Base-by-base conservation (phyloP, 1,284 basidiomycete species). In the Gymnopus androsaceus region DNA sequence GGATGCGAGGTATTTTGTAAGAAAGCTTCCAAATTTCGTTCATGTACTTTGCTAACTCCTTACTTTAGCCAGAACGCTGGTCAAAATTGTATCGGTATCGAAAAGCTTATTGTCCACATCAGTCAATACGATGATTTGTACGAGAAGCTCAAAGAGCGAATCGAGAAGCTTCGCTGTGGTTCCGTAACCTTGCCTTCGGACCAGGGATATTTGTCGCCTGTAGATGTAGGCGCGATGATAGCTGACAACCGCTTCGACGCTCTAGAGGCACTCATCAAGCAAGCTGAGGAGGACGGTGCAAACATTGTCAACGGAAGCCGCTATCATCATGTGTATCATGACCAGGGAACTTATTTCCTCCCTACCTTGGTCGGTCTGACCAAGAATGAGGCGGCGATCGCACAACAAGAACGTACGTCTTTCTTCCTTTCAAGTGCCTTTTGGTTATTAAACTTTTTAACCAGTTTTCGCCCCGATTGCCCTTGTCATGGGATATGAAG, bases 1-100 rank as follows among this genome's bases (percentile, higher is more conserved):
- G 86, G 83, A 88, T 96, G 86, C 87, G 94, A 48, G 93, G 91
- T 40, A 82, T 92, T 54, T 96, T 91, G 92, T 94, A 70, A 71
- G 91, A 79, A n/a, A 12, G 27, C 28, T 36, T 27, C 61, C 12
- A 33, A 12, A 4, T 51, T 25, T 36, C 30, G 12, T 42, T 11
- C 30, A 15, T 44, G n/a, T n/a, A n/a, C 23, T 31, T 17, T 19
- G 48, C 30, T 56, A 28, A 31, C 36, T 12, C 40, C 51, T 31
- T 28, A 17, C 36, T 45, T 41, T 66, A 93, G 91, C 76, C 93
- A 95, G 78, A 94, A 93, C 59, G 82, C 83, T 40, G 96, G 96
- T 15, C 96, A 98, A 73, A 98, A 98, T 69, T 99, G 96, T 69
- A 96, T 97, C 63, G 95, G 95, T 27, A 92, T 96, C 57, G 96